Conservation (phyloP, 495 filamentous ascomycete genomes). For the Talaromyces ruber region DNA sequence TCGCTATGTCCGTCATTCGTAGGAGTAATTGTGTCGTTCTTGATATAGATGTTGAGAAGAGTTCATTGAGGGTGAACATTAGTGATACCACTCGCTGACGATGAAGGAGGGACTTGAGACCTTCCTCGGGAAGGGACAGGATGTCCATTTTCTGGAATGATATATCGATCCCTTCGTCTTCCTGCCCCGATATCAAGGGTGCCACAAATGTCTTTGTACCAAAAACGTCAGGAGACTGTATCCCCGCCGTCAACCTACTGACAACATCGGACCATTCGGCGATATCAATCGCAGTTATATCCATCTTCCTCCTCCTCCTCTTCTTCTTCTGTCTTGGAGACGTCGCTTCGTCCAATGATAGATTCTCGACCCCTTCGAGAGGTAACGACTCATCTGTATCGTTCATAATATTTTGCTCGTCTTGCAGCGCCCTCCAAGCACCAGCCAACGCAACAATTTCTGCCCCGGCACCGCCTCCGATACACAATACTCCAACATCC, state of each 20-base stretch:
- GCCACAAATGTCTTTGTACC: slow-evolving; percentile 36
- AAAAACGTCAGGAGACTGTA: slow-evolving; percentile 24
- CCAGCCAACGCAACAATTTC: slow-evolving; percentile 72
- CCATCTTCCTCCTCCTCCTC: slow-evolving; percentile 19
- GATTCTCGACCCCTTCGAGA: neutral
- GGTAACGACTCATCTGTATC: neutral
- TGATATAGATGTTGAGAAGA: slow-evolving; percentile 68
- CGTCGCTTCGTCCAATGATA: neutral
- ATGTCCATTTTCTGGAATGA: slow-evolving; percentile 56
- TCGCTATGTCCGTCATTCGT: slow-evolving; percentile 45
- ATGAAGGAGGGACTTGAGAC: slow-evolving; percentile 30
- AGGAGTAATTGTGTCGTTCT: slow-evolving; percentile 70
- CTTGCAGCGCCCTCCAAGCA: slow-evolving; percentile 40
- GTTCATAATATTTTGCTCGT: neutral
- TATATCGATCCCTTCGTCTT: slow-evolving; percentile 30
- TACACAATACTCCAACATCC: slow-evolving; percentile 43
- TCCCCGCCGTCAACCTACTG: slow-evolving; percentile 36
- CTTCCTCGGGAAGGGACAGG: slow-evolving; percentile 36
- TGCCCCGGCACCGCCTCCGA: slow-evolving; percentile 82
- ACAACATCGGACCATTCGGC: slow-evolving; percentile 66
- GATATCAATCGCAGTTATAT: slow-evolving; percentile 67
- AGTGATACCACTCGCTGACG: slow-evolving; percentile 57
- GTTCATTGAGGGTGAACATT: slow-evolving; percentile 95
- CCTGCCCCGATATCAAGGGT: slow-evolving; percentile 35
- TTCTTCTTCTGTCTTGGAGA: neutral